Conservation (phyloP, 2,329 filamentous ascomycete genomes). For the Penicillium fuscoglaucum region DNA sequence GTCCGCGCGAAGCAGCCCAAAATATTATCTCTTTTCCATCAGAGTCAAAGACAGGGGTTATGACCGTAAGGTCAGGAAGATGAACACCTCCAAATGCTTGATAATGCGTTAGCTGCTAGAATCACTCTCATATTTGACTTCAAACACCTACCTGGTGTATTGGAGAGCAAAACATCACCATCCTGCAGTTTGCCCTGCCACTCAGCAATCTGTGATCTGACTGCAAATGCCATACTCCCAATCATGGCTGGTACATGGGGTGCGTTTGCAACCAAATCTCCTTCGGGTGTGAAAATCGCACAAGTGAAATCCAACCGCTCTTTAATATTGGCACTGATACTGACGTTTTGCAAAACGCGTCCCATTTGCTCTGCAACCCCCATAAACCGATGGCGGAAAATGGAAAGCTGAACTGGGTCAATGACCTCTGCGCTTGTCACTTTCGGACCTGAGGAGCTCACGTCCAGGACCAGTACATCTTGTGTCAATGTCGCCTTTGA, state of each 20-base stretch:
- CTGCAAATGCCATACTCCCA: slow-evolving; percentile 75
- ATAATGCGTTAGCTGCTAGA: background rate
- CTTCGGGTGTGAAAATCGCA: slow-evolving; percentile 71
- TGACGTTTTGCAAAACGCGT: slow-evolving; percentile 66
- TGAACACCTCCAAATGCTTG: slow-evolving; percentile 76
- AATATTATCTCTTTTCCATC: slow-evolving; percentile 70
- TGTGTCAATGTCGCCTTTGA: slow-evolving; percentile 36
- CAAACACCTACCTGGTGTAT: slow-evolving; percentile 61
- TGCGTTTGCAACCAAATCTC: slow-evolving; percentile 64
- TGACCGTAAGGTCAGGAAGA: slow-evolving; percentile 72
- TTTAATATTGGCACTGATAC: slow-evolving; percentile 75
- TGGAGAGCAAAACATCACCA: slow-evolving; percentile 75
- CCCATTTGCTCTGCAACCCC: slow-evolving; percentile 84
- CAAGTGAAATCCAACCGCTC: slow-evolving; percentile 82
- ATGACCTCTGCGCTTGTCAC: slow-evolving; percentile 53
- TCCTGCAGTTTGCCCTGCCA: slow-evolving; percentile 71
- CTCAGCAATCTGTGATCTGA: slow-evolving; percentile 69
- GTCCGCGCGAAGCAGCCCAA: slow-evolving; percentile 72
- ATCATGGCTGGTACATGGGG: slow-evolving; percentile 71
- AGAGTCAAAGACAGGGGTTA: slow-evolving; percentile 72
- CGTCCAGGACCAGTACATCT: slow-evolving; percentile 40
- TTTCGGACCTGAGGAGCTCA: slow-evolving; percentile 18
- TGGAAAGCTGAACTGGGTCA: slow-evolving; percentile 73
- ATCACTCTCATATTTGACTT: too few species aligned
- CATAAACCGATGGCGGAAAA: slow-evolving; percentile 81